These are phyloP conservation scores for Fusarium camptoceras DNA, from an alignment of 2,329 filamentous ascomycete genomes.

Conservation along the genomic window DNA sequence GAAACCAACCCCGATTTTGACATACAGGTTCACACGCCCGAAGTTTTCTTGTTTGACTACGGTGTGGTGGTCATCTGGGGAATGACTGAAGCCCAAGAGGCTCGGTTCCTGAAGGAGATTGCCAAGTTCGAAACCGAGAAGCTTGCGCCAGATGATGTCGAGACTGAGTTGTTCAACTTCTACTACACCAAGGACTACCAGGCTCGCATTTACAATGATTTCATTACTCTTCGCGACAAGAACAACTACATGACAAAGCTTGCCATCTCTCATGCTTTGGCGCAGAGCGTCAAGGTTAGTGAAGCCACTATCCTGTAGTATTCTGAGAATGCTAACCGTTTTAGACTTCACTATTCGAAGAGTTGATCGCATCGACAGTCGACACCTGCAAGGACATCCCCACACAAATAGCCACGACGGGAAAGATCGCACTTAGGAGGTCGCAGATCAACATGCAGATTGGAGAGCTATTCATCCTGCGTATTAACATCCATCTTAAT, in stretches of 20 bases:
- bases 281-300: constrained; percentile 89
- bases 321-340: constrained; percentile 30
- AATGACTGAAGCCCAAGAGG: constrained; percentile 91
- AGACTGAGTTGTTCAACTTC: constrained; percentile 98
- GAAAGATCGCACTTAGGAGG: constrained; percentile 88
- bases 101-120: constrained; percentile 91
- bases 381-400: constrained; percentile 93
- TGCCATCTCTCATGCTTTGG: constrained; percentile 93
- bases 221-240: constrained; percentile 94
- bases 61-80: constrained; percentile 99
- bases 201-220: constrained; percentile 98
- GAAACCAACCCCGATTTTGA: constrained; percentile 78
- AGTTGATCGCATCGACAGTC: constrained; percentile 93
- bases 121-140: constrained; percentile 95
- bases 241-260: constrained; percentile 98
- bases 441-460: constrained; percentile 99
- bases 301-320: neutral
- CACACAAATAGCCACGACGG: constrained; percentile 89
- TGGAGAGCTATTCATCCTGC: constrained; percentile 95
- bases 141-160: constrained; percentile 86
- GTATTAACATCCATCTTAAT: constrained; percentile 98
- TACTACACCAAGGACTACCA: constrained; percentile 99
- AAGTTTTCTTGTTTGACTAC: constrained; percentile 97
- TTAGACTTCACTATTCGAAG: constrained; percentile 93
- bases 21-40: constrained; percentile 88